Conservation (phyloP, 2,329 filamentous ascomycete genomes). For the Metarhizium guizhouense region DNA sequence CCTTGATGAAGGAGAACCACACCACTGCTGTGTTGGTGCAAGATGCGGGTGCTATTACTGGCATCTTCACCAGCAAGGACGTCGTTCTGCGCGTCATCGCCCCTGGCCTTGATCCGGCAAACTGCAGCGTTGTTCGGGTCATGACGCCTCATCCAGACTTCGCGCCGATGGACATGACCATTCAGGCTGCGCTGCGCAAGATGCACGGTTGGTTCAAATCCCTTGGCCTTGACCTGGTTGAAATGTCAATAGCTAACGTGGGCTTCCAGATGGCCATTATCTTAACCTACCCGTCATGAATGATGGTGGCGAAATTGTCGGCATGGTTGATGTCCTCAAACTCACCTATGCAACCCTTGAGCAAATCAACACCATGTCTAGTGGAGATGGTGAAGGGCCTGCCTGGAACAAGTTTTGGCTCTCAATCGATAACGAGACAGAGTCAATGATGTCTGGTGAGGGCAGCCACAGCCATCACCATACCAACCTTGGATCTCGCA, state of each 20-base stretch:
- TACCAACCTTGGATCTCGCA: slow-evolving; percentile 56
- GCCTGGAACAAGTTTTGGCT: slow-evolving; percentile 99
- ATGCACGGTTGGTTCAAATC: slow-evolving; percentile 73
- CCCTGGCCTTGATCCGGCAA: slow-evolving; percentile 84
- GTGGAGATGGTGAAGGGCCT: slow-evolving; percentile 81
- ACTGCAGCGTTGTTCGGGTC: slow-evolving; percentile 94
- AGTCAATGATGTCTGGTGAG: slow-evolving; percentile 92
- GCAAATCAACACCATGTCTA: slow-evolving; percentile 93
- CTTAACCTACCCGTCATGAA: slow-evolving; percentile 98
- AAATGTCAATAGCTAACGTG: slow-evolving; percentile 5
- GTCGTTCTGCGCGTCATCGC: slow-evolving; percentile 97
- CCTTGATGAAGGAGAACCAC: slow-evolving; percentile 97
- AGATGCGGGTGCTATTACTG: slow-evolving; percentile 93
- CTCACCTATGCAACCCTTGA: slow-evolving; percentile 96
- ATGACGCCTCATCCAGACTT: slow-evolving; percentile 99
- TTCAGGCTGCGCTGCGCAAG: slow-evolving; percentile 93
- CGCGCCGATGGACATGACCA: slow-evolving; percentile 97
- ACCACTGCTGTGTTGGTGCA: slow-evolving; percentile 94
- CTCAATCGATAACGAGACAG: slow-evolving; percentile 87
- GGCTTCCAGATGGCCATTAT: slow-evolving; percentile 77
- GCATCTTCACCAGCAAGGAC: slow-evolving; percentile 99
- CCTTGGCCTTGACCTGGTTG: neutral
- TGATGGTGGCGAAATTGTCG: slow-evolving; percentile 90
- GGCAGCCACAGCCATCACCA: slow-evolving; percentile 63
- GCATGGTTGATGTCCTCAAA: slow-evolving; percentile 98